Conservation (phyloP, 2,329 filamentous ascomycete species). For the Alternaria brassicicola region DNA sequence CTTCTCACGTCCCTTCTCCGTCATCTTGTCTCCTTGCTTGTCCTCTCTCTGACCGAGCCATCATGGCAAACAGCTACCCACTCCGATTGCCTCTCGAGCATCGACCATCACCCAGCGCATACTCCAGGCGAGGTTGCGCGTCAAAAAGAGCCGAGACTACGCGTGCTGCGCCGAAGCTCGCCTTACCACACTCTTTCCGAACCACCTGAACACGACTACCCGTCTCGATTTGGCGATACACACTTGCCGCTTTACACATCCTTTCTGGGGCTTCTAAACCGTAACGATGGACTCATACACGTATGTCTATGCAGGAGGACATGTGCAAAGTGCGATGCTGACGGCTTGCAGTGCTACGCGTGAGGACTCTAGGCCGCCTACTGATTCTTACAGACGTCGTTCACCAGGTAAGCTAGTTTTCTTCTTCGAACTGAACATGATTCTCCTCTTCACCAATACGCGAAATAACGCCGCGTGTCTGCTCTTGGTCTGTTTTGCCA, state of each 20-base stretch:
- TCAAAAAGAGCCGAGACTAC: conserved; percentile 20
- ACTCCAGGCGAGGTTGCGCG: conserved; percentile 33
- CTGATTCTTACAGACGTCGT: conserved; percentile 60
- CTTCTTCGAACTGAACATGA: neutral
- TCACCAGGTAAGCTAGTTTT: conserved; percentile 67
- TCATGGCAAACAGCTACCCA: conserved; percentile 51
- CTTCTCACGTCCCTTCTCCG: conserved; percentile 31
- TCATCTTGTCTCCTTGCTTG: conserved; percentile 42
- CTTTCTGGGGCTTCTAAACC: neutral
- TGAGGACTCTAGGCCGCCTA: conserved; percentile 63
- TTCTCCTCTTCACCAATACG: neutral
- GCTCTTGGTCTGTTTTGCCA: neutral
- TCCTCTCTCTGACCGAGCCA: conserved; percentile 50
- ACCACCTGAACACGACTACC: conserved; percentile 17
- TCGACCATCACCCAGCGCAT: conserved; percentile 29
- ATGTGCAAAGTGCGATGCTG: conserved; percentile 12
- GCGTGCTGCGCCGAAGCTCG: conserved; percentile 27
- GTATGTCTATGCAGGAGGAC: conserved; percentile 29
- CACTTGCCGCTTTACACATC: neutral
- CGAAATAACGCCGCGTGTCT: neutral
- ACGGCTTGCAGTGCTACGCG: conserved; percentile 38
- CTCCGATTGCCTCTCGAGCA: conserved; percentile 38
- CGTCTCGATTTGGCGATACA: conserved; percentile 4
- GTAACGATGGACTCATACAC: conserved; percentile 47
- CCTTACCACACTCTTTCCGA: conserved; percentile 18